These are phyloP conservation scores for Solanum habrochaites DNA, from an alignment of 257 asterid species.

Conservation along the genomic window DNA sequence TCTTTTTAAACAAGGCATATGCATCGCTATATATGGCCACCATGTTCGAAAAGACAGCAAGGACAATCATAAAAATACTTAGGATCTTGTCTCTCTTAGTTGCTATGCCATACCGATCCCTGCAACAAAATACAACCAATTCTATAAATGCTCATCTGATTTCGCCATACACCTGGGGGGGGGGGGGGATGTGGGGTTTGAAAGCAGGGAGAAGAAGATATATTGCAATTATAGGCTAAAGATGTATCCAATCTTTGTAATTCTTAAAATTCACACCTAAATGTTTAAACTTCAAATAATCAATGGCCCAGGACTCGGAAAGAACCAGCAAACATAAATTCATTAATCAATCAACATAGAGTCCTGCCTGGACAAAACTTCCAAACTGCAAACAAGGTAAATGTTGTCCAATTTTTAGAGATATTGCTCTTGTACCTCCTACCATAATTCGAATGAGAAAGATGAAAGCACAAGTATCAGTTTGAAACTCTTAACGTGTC, in stretches of 20 bases:
- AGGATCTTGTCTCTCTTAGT: slow-evolving; percentile 65
- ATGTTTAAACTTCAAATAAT: not conserved
- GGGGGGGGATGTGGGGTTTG: not conserved
- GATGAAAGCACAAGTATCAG: not conserved
- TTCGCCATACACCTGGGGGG: not conserved
- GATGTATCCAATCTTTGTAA: not conserved
- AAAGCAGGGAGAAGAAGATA: not conserved
- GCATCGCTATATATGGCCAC: slow-evolving; percentile 94
- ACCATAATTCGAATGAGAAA: not conserved
- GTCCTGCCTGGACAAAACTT: not conserved
- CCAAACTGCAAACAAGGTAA: not conserved
- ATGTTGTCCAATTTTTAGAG: not conserved
- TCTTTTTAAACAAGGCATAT: slow-evolving; percentile 68
- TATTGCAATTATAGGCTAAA: not conserved
- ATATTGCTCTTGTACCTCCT: not conserved
- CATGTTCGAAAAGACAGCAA: slow-evolving; percentile 77
- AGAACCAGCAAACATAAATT: not conserved
- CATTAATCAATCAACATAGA: not conserved
- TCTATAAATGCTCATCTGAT: not conserved
- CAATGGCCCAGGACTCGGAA: not conserved
- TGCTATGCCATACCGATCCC: slow-evolving; percentile 81
- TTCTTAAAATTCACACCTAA: not conserved
- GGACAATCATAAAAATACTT: slow-evolving; percentile 59
- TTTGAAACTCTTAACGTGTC: not conserved
- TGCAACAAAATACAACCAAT: slow-evolving; percentile 20